phyloP scores from a whole-genome alignment of 805 yeast genomes.

The Ogataea henricii region DNA sequence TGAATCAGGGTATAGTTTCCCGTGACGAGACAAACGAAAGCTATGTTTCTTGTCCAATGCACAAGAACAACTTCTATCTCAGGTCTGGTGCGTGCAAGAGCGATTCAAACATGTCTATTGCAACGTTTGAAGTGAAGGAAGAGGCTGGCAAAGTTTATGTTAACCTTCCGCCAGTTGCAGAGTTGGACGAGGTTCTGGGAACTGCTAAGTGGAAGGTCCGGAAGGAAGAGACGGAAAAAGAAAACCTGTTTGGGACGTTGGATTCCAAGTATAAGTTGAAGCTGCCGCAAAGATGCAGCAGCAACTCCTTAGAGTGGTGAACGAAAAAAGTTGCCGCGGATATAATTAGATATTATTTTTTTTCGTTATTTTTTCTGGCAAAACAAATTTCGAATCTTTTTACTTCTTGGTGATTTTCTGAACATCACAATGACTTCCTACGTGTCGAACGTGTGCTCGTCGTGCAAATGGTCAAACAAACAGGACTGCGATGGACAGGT shows the following conservation, averaged over 20 bases:
- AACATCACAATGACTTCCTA: conserved; percentile 1
- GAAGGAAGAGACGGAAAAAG: conserved; percentile 25
- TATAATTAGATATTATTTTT: too few species aligned
- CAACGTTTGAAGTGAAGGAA: conserved; percentile 38
- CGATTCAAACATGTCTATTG: conserved; percentile 34
- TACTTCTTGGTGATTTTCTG: too few species aligned
- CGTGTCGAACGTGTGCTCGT: conserved; percentile 16
- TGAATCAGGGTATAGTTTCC: conserved; percentile 38
- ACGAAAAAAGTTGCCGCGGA: too few species aligned
- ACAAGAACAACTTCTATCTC: conserved; percentile 37
- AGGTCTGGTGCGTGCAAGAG: conserved; percentile 36
- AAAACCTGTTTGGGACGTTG: conserved; percentile 18
- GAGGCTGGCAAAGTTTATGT: conserved; percentile 33
- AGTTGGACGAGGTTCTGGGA: conserved; percentile 38
- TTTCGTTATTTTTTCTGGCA: too few species aligned
- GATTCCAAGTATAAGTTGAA: conserved; percentile 28
- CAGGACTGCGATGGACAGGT: conserved; percentile 28
- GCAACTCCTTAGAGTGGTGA: neutral
- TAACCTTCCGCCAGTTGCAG: conserved; percentile 35
- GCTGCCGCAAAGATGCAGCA: conserved; percentile 30
- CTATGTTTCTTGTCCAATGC: conserved; percentile 41
- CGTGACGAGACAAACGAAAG: conserved; percentile 34
- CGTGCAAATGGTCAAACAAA: conserved; percentile 22
- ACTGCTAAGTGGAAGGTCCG: conserved; percentile 38
- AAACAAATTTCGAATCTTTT: too few species aligned